Conservation (phyloP, 495 filamentous ascomycete genomes). For the Xylaria nigripes region DNA sequence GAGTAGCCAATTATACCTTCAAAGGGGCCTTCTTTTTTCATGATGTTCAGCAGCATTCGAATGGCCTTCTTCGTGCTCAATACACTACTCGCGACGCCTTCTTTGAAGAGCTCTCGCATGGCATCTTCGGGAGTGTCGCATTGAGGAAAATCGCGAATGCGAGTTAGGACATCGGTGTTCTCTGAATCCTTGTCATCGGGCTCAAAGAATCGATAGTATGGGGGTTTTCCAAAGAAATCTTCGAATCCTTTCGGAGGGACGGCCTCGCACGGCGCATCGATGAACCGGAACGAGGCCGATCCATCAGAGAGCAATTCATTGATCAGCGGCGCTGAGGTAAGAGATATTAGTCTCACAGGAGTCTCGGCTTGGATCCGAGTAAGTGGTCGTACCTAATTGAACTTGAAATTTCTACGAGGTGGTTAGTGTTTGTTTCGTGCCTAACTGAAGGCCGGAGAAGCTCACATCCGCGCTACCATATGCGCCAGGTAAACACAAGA, state of each 20-base stretch:
- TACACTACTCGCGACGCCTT: conserved; percentile 37
- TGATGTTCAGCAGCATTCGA: conserved; percentile 37
- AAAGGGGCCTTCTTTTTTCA: conserved; percentile 45
- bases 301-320: conserved; percentile 39
- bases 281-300: conserved; percentile 39
- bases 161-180: conserved; percentile 38
- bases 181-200: conserved; percentile 35
- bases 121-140: conserved; percentile 40
- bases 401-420: conserved; percentile 43
- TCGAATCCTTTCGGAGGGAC: conserved; percentile 43
- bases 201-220: conserved; percentile 45
- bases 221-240: conserved; percentile 44
- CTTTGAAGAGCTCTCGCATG: conserved; percentile 44
- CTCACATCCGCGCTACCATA: conserved; percentile 46
- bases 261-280: conserved; percentile 40
- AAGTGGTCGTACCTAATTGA: conserved; percentile 34
- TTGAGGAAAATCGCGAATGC: conserved; percentile 44
- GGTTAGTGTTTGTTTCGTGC: conserved; percentile 16
- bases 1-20: conserved; percentile 53
- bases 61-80: conserved; percentile 35
- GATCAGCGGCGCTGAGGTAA: conserved; percentile 35
- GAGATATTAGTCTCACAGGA: background rate
- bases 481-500: conserved; percentile 38
- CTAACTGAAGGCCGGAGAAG: conserved; percentile 10
- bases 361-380: background rate